Percentiles rank a stretch among this genome's conserved stretches.
phyloP scores from a whole-genome alignment of 2,329 filamentous ascomycete genomes.

The Pestalotiopsis sp. region DNA sequence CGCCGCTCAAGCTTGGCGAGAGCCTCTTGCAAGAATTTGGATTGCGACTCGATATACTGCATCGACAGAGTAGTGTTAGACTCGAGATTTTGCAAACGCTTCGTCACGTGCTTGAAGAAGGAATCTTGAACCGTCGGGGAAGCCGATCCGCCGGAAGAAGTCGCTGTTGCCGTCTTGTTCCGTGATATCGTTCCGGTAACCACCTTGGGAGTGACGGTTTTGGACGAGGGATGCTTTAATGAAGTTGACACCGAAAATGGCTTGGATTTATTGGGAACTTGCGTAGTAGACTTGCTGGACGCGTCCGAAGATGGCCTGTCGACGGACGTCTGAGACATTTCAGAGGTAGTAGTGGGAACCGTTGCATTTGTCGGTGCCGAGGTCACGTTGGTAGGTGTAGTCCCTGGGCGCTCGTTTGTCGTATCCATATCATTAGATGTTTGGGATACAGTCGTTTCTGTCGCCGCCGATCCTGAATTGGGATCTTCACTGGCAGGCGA shows the following conservation, averaged over 20 bases:
- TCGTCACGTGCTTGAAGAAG: slow-evolving; percentile 96
- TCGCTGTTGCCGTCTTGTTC: slow-evolving; percentile 40
- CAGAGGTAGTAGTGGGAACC: background rate
- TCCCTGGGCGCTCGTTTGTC: slow-evolving; percentile 14
- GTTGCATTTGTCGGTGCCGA: slow-evolving; percentile 1
- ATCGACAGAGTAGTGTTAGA: slow-evolving; percentile 90
- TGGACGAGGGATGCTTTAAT: slow-evolving; percentile 30
- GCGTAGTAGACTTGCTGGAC: slow-evolving; percentile 15
- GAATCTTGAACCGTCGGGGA: slow-evolving; percentile 91
- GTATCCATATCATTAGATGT: slow-evolving; percentile 15
- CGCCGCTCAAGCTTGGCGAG: slow-evolving; percentile 85
- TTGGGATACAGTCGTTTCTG: slow-evolving; percentile 14
- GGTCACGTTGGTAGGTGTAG: slow-evolving; percentile 18
- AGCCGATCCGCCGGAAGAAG: slow-evolving; percentile 48
- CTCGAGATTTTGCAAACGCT: slow-evolving; percentile 88
- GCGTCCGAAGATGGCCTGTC: slow-evolving; percentile 11
- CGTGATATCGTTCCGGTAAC: slow-evolving; percentile 29
- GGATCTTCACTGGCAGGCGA: slow-evolving; percentile 17
- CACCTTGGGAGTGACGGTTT: slow-evolving; percentile 19
- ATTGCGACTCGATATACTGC: slow-evolving; percentile 97
- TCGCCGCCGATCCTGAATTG: slow-evolving; percentile 16
- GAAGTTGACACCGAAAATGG: slow-evolving; percentile 27
- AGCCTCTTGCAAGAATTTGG: slow-evolving; percentile 83
- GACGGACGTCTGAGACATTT: background rate
- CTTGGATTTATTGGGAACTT: slow-evolving; percentile 23